phyloP scores from a whole-genome alignment of 441 rosid species.

The Kokia cookei region DNA sequence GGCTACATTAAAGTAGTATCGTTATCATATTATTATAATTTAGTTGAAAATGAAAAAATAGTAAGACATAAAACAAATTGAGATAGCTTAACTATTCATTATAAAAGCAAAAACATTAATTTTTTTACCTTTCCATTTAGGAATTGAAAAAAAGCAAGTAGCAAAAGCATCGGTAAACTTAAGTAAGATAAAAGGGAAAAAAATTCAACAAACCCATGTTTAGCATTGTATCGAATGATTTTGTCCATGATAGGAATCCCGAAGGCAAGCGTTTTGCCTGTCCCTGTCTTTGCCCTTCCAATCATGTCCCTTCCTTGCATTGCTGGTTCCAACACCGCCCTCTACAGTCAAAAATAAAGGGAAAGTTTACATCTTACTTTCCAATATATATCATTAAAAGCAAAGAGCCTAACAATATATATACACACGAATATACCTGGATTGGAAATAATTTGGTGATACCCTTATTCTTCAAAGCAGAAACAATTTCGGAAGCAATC shows the following conservation, averaged over 20 bases:
- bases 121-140: neutral
- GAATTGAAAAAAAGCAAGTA: neutral
- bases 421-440: slow-evolving; percentile 37
- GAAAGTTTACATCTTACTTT: neutral
- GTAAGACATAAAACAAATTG: neutral
- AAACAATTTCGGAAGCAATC: slow-evolving; percentile 47
- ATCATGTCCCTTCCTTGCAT: slow-evolving; percentile 91
- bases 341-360: slow-evolving; percentile 25
- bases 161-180: neutral
- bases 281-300: slow-evolving; percentile 96
- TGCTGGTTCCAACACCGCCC: slow-evolving; percentile 90
- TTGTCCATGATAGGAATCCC: slow-evolving; percentile 86
- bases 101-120: neutral
- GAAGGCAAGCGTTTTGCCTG: slow-evolving; percentile 97
- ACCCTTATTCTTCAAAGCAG: slow-evolving; percentile 48
- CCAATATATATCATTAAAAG: neutral
- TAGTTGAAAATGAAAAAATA: neutral
- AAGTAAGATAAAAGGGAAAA: neutral
- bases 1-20: neutral
- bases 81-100: neutral
- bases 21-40: neutral
- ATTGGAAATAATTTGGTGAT: slow-evolving; percentile 77
- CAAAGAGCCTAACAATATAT: neutral
- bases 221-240: slow-evolving; percentile 67
- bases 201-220: slow-evolving; percentile 68